A percentile compares a stretch with the other conserved stretches of the same genome.
These are phyloP conservation scores for Colletotrichum incanum DNA, from an alignment of 2,329 filamentous ascomycete species.

Conservation along the genomic window DNA sequence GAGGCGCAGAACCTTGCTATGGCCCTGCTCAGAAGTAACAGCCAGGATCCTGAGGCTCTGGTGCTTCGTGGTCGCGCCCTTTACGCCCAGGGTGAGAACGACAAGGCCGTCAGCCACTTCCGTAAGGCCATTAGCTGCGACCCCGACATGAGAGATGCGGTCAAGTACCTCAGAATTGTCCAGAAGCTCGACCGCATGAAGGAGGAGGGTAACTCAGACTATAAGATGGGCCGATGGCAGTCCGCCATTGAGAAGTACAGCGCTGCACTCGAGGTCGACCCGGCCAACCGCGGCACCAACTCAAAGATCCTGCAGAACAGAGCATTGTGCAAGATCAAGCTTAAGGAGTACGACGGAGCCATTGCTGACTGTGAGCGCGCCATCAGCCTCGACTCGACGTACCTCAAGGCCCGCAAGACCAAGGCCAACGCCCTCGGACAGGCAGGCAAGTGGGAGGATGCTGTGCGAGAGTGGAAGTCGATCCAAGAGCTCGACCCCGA, in stretches of 20 bases:
- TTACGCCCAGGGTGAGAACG: conserved; percentile 94
- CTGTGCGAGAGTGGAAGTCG: conserved; percentile 89
- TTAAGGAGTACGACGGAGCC: conserved; percentile 87
- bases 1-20: conserved; percentile 96
- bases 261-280: conserved; percentile 87
- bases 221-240: conserved; percentile 87
- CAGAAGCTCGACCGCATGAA: conserved; percentile 95
- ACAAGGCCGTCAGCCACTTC: conserved; percentile 94
- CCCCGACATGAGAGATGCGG: conserved; percentile 89
- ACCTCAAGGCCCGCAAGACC: conserved; percentile 93
- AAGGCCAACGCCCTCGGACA: conserved; percentile 91
- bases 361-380: conserved; percentile 90
- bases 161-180: conserved; percentile 90
- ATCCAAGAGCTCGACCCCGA: conserved; percentile 87
- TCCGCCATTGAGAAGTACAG: conserved; percentile 89
- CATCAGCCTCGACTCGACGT: conserved; percentile 84
- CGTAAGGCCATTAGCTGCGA: conserved; percentile 91
- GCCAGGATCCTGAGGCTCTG: conserved; percentile 92
- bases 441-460: conserved; percentile 92
- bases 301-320: conserved; percentile 96
- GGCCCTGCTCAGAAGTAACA: conserved; percentile 87
- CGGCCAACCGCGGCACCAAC: conserved; percentile 91
- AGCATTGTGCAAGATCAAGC: conserved; percentile 85
- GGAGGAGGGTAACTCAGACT: conserved; percentile 91
- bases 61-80: conserved; percentile 90